Evolutionary conservation across 2,329 filamentous ascomycete species (phyloP), one percentile per base, ranked within the genome.

Genomic region (Aspergillus uvarum): DNA sequence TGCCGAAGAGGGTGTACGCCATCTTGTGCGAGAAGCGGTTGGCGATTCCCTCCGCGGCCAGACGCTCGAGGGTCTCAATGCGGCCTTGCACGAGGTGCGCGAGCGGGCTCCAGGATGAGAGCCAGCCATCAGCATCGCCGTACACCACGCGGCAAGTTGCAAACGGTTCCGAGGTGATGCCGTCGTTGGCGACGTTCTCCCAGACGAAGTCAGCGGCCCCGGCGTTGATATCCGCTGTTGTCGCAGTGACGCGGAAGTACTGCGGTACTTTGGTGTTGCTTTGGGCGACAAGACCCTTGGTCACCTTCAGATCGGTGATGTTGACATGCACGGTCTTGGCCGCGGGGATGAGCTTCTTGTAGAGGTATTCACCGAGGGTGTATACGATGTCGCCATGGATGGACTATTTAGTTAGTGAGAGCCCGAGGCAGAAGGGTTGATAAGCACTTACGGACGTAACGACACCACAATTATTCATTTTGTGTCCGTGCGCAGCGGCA

Each of bases 201-300:
- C 59, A 61, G 3, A 26, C 47, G 4, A 63, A 35, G 10, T 56
- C 19, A 12, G 51, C 54, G 7, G 49, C 21, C 4, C 51, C 52
- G 2, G 58, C 21, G 31, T 55, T 21, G 22, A 62, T 47, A 26
- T 61, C 59, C 1, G 19, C 19, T 6, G 62, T 59, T 21, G 54
- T 42, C 2, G 48, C 52, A 5, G 56, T 48, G 16, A 62, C 52
- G 4, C 51, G 59, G 48, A 64, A 50, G 51, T 32, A 52, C 21
- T 63, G 59, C 12, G 62, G 57, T 5, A 52, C 50, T 5, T 52
- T 58, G 3, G 50, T 56, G 42, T 59, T 49, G 10, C 58, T 60
- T 6, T 61, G 51, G 5, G 87, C 76, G 38, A 87, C 80, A 6
- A 87, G 83, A 57, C 85, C 82, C 44, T 86, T 80, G 76, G 87